A percentile compares a stretch with the other conserved stretches of the same genome.
Conservation (phyloP, 768 basidiomycete genomes). For the Russula sp. region DNA sequence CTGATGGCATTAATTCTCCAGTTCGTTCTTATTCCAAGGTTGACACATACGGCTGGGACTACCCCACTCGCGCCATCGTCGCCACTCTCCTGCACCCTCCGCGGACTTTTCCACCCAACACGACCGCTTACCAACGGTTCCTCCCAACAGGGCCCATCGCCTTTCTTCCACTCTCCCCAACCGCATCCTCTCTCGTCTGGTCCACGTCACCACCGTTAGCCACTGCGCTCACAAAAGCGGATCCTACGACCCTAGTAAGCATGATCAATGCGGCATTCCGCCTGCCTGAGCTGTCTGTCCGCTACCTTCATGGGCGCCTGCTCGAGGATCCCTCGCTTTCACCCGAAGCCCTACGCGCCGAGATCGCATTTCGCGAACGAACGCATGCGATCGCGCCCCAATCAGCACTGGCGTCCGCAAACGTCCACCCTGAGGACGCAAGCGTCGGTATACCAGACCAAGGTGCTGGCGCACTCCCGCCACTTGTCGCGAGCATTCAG, state of each 20-base stretch:
- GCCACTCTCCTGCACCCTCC: constrained; percentile 76
- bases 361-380: constrained; percentile 66
- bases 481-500: constrained; percentile 65
- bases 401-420: constrained; percentile 54
- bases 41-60: constrained; percentile 84
- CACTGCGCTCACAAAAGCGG: constrained; percentile 56
- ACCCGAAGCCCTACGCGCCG: constrained; percentile 43
- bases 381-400: constrained; percentile 57
- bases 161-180: constrained; percentile 80
- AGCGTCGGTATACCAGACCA: constrained; percentile 48
- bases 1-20: constrained; percentile 93
- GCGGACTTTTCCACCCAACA: constrained; percentile 53
- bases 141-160: constrained; percentile 93
- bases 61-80: constrained; percentile 84
- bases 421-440: constrained; percentile 24
- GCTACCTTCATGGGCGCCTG: constrained; percentile 56
- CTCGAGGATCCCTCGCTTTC: constrained; percentile 49
- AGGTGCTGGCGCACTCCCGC: constrained; percentile 62
- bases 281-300: constrained; percentile 64
- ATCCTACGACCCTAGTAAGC: constrained; percentile 50
- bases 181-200: constrained; percentile 88
- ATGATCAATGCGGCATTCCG: constrained; percentile 93
- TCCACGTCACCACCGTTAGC: constrained; percentile 77
- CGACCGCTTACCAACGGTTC: constrained; percentile 89
- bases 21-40: constrained; percentile 84